Evolutionary conservation across 768 basidiomycete genomes (phyloP).

Genomic region (Leucocoprinus sp.): DNA sequence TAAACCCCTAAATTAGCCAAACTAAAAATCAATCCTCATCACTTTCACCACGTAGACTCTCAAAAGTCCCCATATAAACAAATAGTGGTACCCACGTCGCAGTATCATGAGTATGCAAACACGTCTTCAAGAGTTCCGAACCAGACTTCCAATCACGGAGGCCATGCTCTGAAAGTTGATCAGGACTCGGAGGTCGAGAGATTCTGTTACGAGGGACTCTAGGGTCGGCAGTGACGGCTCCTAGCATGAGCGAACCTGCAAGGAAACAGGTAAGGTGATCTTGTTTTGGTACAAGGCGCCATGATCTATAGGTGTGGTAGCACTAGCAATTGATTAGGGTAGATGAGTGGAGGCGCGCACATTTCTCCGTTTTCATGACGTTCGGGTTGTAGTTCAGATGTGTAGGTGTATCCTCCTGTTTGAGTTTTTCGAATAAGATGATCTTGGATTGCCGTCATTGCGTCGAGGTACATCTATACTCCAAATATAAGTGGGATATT

Average conservation of each 20-base stretch:
- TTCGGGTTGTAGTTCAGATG: conserved; percentile 72
- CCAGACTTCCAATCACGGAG: conserved; percentile 79
- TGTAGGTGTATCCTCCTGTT: conserved; percentile 59
- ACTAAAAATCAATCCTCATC: background rate
- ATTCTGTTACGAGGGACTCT: conserved; percentile 32
- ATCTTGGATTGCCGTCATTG: conserved; percentile 74
- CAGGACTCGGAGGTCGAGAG: conserved; percentile 59
- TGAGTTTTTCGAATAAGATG: conserved; percentile 63
- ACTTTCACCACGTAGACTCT: no score
- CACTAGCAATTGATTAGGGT: background rate
- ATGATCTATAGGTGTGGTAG: conserved; percentile 34
- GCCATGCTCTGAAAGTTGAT: conserved; percentile 53
- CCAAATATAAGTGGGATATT: background rate
- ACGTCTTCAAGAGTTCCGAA: conserved; percentile 75
- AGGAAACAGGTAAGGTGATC: conserved; percentile 96
- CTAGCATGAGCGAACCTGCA: conserved; percentile 85
- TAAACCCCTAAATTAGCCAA: conserved; percentile 48
- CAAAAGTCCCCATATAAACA: no score
- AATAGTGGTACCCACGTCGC: no score
- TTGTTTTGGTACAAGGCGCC: conserved; percentile 80
- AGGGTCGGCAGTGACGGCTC: conserved; percentile 65
- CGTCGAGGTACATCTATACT: conserved; percentile 76
- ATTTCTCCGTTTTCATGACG: conserved; percentile 28
- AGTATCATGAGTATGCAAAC: conserved; percentile 80
- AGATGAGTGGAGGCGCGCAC: conserved; percentile 17